Conservation (phyloP, 78 protist species). For the Dictyostelium purpureum region DNA sequence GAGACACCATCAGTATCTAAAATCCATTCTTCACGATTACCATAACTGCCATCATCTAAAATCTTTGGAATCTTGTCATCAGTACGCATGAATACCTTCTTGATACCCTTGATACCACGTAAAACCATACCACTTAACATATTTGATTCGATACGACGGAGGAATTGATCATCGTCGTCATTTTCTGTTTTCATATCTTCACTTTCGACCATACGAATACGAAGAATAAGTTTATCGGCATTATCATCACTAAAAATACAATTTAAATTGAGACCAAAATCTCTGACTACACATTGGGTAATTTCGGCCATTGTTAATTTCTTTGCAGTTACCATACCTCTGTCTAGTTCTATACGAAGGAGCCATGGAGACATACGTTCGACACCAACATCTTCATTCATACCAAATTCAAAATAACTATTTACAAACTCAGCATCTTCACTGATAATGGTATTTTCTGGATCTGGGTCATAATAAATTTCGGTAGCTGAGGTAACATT, state of each 20-base stretch:
- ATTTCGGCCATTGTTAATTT: conserved; percentile 80
- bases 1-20: conserved; percentile 96
- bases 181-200: conserved; percentile 9
- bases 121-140: conserved; percentile 87
- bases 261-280: conserved; percentile 76
- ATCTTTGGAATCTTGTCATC: conserved; percentile 4
- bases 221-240: conserved; percentile 88
- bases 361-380: conserved; percentile 84
- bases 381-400: conserved; percentile 52
- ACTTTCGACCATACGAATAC: conserved; percentile 82
- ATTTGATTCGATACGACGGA: conserved; percentile 81
- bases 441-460: conserved; percentile 77
- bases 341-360: conserved; percentile 93
- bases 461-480: conserved; percentile 98
- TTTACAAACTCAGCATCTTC: conserved; percentile 91
- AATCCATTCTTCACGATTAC: conserved; percentile 79
- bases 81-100: conserved; percentile 68
- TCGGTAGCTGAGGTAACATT: conserved; percentile 85
- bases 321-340: conserved; percentile 83
- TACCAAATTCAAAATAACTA: conserved; percentile 73
- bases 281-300: conserved; percentile 64
- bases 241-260: conserved; percentile 92
- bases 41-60: conserved; percentile 38
- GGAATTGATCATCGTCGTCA: conserved; percentile 77
- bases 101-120: conserved; percentile 92